Percentiles rank a stretch among this genome's conserved stretches.
Conservation (phyloP, 2,329 filamentous ascomycete genomes). For the Fusarium aywerte region DNA sequence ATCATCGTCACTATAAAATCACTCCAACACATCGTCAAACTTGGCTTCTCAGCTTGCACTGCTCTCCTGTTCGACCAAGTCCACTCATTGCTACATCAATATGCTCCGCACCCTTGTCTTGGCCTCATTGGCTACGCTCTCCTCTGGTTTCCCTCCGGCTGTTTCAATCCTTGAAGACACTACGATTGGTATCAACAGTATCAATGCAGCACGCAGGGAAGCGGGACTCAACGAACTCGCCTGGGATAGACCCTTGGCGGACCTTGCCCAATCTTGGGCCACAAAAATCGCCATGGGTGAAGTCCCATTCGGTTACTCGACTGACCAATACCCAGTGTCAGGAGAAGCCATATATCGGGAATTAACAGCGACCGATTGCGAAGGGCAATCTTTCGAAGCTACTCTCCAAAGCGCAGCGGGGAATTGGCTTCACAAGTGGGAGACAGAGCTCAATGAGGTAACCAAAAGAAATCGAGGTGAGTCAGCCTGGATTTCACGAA, state of each 20-base stretch:
- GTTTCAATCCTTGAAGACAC: slow-evolving; percentile 37
- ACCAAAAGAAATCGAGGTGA: neutral
- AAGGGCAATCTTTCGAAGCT: slow-evolving; percentile 32
- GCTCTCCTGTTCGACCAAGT: neutral
- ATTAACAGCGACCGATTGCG: neutral
- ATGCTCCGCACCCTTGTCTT: slow-evolving; percentile 23
- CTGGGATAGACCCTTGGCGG: neutral
- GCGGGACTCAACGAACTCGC: neutral
- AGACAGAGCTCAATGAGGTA: neutral
- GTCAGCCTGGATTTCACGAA: neutral
- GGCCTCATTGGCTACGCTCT: slow-evolving; percentile 27
- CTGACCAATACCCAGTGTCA: neutral
- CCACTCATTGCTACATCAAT: neutral
- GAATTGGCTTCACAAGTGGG: slow-evolving; percentile 45
- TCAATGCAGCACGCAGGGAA: slow-evolving; percentile 42
- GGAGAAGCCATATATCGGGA: neutral
- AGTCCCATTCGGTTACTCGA: neutral
- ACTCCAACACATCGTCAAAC: neutral
- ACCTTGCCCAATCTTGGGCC: neutral
- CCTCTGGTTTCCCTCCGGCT: slow-evolving; percentile 17
- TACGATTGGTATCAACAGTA: slow-evolving; percentile 41
- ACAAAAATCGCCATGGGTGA: neutral
- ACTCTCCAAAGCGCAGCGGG: slow-evolving; percentile 48
- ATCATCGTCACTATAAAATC: neutral
- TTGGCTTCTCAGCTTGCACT: neutral